These are phyloP conservation scores for Prunus yedoensis DNA, from an alignment of 331 rosid species.

Conservation along the genomic window DNA sequence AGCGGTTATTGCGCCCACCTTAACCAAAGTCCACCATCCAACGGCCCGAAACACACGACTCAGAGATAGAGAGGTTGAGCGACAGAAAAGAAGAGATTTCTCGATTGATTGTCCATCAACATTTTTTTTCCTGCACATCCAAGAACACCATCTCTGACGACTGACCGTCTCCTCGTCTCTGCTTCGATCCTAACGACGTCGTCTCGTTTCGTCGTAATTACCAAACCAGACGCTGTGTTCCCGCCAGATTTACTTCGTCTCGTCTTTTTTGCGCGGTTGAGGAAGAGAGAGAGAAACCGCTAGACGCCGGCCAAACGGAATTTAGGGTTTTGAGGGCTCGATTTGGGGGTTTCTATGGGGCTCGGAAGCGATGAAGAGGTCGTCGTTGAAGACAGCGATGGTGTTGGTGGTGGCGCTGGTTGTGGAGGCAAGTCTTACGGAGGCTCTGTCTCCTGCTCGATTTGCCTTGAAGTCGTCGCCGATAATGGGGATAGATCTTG, in stretches of 20 bases:
- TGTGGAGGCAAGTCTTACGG: slow-evolving; percentile 50
- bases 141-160: slow-evolving; percentile 3
- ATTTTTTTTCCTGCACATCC: not conserved
- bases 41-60: slow-evolving; percentile 29
- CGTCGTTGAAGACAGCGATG: slow-evolving; percentile 57
- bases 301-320: not conserved
- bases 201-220: not conserved
- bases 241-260: not conserved
- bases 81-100: not conserved
- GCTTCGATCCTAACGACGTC: slow-evolving; percentile 9
- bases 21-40: slow-evolving; percentile 29
- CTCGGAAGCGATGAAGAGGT: slow-evolving; percentile 68
- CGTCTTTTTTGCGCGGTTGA: not conserved
- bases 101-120: not conserved
- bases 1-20: slow-evolving; percentile 22
- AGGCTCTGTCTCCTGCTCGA: slow-evolving; percentile 74
- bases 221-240: not conserved
- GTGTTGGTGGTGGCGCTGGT: slow-evolving; percentile 33
- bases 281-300: not conserved
- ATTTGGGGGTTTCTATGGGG: slow-evolving; percentile 51
- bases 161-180: slow-evolving; percentile 7
- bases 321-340: slow-evolving; percentile 52
- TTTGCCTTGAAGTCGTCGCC: slow-evolving; percentile 82
- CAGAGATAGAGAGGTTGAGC: slow-evolving; percentile 17
- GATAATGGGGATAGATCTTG: slow-evolving; percentile 86